Evolutionary conservation across 1,284 basidiomycete species (phyloP).

Genomic region (Pyrrhoderma lamaoense): DNA sequence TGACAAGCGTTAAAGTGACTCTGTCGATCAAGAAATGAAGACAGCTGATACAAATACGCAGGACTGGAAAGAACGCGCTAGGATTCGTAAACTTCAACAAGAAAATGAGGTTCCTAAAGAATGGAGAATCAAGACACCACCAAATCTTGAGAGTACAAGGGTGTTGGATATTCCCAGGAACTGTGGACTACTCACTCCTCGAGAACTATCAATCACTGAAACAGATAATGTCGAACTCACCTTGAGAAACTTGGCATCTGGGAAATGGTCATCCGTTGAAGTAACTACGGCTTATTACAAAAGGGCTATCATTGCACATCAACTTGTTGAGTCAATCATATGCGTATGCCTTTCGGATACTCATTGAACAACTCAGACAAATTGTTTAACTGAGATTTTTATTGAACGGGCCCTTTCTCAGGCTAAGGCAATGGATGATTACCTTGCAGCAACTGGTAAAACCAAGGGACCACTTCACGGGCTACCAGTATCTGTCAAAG

Average conservation of each 20-base stretch:
- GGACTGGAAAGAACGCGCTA: slow-evolving; percentile 38
- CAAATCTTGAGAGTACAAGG: slow-evolving; percentile 29
- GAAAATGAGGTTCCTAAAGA: slow-evolving; percentile 39
- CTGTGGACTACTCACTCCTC: slow-evolving; percentile 37
- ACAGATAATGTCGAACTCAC: slow-evolving; percentile 33
- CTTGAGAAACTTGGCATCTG: slow-evolving; percentile 33
- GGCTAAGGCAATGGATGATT: slow-evolving; percentile 38
- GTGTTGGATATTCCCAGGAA: slow-evolving; percentile 36
- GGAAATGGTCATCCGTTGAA: slow-evolving; percentile 36
- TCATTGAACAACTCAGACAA: slow-evolving; percentile 29
- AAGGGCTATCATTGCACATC: slow-evolving; percentile 52
- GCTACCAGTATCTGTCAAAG: slow-evolving; percentile 46
- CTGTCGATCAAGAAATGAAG: no score
- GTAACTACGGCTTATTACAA: slow-evolving; percentile 55
- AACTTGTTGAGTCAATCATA: slow-evolving; percentile 33
- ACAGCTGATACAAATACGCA: background rate
- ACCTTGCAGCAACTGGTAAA: slow-evolving; percentile 33
- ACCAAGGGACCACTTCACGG: slow-evolving; percentile 46
- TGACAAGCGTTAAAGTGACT: no score
- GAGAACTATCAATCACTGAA: slow-evolving; percentile 47
- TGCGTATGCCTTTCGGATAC: slow-evolving; percentile 9
- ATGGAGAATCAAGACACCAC: slow-evolving; percentile 35
- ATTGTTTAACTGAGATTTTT: slow-evolving; percentile 46
- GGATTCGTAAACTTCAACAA: slow-evolving; percentile 37
- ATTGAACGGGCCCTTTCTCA: slow-evolving; percentile 39